Evolutionary conservation across 2,329 filamentous ascomycete genomes (phyloP).

Genomic region (Cladosporium sp.): DNA sequence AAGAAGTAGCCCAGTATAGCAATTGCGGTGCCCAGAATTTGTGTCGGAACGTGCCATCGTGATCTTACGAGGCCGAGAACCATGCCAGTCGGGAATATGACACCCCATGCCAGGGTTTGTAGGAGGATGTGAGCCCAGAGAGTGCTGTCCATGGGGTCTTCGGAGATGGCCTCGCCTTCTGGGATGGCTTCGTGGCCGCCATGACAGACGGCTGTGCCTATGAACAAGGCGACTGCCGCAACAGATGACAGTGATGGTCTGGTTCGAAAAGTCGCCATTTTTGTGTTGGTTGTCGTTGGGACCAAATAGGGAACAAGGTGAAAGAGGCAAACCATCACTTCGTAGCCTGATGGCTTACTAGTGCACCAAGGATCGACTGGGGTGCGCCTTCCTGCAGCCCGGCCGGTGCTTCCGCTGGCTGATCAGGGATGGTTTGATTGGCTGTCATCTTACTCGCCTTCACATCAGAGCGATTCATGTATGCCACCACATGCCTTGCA

Average conservation of each 20-base stretch:
- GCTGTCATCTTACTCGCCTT: too few relatives aligned
- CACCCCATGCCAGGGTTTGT: constrained; percentile 80
- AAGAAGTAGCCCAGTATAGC: constrained; percentile 84
- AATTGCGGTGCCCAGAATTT: constrained; percentile 68
- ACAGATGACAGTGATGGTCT: constrained; percentile 17
- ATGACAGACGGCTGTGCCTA: constrained; percentile 36
- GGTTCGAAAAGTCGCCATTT: constrained; percentile 25
- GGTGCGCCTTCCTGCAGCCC: too few relatives aligned
- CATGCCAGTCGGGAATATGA: constrained; percentile 93
- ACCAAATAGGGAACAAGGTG: background rate
- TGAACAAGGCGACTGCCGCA: constrained; percentile 11
- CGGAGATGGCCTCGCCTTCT: constrained; percentile 64
- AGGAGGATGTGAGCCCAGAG: constrained; percentile 93
- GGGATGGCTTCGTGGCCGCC: constrained; percentile 57
- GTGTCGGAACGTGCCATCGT: constrained; percentile 89
- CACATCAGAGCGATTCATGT: background rate
- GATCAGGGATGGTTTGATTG: too few relatives aligned
- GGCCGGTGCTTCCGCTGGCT: too few relatives aligned
- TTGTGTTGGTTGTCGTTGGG: background rate
- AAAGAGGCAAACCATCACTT: background rate
- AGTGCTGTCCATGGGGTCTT: constrained; percentile 73
- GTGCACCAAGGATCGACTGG: too few relatives aligned
- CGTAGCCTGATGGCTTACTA: too few relatives aligned
- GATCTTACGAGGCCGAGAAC: constrained; percentile 86
- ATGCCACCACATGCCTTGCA: too few relatives aligned